Base-by-base conservation (phyloP, 331 rosid genomes). In the Cucumis variabilis region DNA sequence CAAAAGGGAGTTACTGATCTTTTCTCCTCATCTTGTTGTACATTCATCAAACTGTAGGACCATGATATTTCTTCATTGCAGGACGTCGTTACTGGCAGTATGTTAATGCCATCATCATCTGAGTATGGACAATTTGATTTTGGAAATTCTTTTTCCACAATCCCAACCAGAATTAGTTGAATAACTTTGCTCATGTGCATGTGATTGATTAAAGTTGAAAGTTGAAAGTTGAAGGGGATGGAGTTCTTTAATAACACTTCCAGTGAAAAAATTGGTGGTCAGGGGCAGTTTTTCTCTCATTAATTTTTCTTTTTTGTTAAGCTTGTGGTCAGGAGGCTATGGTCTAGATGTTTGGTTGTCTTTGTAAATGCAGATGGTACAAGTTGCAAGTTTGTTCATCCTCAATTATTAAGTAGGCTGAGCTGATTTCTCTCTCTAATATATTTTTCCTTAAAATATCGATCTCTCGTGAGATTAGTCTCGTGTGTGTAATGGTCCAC, bases 131-230 rank as follows among this genome's bases (percentile, higher is more conserved):
- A 37, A 27, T 78, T 14, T 50, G 21, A 53, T 51, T 27, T 51
- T 79, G 83, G 83, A n/a, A 14, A n/a, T 46, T 75, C 27, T 24
- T 78, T 51, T 58, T 55, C 62, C 83, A 53, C 67, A 53, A 25
- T 55, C 24, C 46, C 68, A 79, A 79, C 44, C 14, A 79, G 46
- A 48, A 77, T 25, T 77, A 50, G 82, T 77, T n/a, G 84, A 79
- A 58, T 58, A 58, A 25, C 63, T 25, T 51, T 53, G 50, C 2
- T 78, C 48, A 21, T 19, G 69, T 80, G 37, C 16, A 25, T 17
- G 69, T 27, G 66, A 58, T 81, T 58, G 24, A 19, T 81, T 55
- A 28, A 81, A 48, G 82, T 76, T n/a, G 58, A 46, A n/a, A 24
- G 82, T 73, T 19, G 27, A 73, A 37, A 37, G 44, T 37, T 37